Conservation (phyloP, 2,329 filamentous ascomycete genomes). For the Colletotrichum simmondsii region DNA sequence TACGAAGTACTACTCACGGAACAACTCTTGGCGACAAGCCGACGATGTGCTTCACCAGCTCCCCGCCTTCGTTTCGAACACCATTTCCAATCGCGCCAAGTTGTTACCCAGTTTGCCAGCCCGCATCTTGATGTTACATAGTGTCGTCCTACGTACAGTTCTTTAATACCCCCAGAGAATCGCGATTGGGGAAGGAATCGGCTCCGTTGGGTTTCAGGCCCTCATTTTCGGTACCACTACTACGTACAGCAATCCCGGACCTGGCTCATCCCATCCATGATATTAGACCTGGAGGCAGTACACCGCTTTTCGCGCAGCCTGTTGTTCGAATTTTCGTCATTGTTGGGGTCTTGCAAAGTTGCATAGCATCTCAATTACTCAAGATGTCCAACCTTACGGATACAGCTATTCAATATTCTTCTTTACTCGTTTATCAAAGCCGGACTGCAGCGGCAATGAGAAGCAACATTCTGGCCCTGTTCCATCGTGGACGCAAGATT, state of each 20-base stretch:
- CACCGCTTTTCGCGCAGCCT: conserved; percentile 5
- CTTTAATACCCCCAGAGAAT: not conserved
- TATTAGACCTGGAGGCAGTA: not conserved
- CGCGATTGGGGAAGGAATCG: not conserved
- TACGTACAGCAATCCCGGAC: not conserved
- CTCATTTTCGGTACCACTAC: not conserved
- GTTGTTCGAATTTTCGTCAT: not conserved
- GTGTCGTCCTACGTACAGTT: not conserved
- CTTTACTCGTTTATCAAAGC: not conserved
- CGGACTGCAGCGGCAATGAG: not conserved
- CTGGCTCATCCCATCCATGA: not conserved
- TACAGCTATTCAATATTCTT: not conserved
- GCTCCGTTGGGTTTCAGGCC: not conserved
- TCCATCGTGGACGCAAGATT: not conserved
- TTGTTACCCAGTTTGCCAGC: not conserved
- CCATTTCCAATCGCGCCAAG: not conserved
- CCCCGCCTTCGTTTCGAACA: conserved; percentile 8
- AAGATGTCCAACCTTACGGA: not conserved
- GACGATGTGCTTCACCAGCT: not conserved
- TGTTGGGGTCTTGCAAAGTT: not conserved
- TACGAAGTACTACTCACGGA: too few relatives aligned
- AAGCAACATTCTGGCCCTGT: not conserved
- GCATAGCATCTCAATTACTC: not conserved
- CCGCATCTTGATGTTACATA: not conserved
- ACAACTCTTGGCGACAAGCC: not conserved